Conservation (phyloP, 805 yeast species). For the Metschnikowia lochheadii region DNA sequence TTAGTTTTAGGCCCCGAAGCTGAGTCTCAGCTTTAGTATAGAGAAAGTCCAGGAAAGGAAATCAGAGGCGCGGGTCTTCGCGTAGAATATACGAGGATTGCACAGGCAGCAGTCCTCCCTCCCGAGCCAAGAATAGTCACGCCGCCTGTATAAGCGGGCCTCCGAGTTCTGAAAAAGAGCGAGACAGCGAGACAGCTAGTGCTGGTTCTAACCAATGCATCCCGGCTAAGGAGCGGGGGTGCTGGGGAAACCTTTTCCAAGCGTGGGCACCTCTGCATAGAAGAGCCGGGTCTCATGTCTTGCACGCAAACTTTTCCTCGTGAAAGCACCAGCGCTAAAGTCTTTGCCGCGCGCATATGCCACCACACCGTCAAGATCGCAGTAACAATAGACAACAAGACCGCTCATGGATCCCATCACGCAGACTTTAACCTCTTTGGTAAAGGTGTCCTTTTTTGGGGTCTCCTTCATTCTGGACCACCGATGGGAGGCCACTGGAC, state of each 20-base stretch:
- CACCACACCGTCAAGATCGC: not conserved
- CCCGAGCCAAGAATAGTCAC: no score
- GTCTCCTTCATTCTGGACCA: no score
- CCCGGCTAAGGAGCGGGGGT: not conserved
- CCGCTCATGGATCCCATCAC: not conserved
- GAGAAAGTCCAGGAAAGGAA: not conserved
- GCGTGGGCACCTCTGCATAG: not conserved
- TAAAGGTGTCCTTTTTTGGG: no score
- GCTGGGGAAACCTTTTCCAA: not conserved
- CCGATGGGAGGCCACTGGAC: no score
- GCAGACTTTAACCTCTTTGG: no score
- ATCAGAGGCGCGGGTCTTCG: not conserved
- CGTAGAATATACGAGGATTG: no score
- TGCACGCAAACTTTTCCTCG: not conserved
- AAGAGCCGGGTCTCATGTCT: not conserved
- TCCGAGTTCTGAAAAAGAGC: no score
- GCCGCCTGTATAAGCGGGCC: not conserved
- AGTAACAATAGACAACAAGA: not conserved
- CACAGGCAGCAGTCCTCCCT: no score
- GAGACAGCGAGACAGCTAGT: not conserved
- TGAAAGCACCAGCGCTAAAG: constrained; percentile 1
- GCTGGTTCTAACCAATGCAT: not conserved
- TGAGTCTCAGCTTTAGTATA: not conserved
- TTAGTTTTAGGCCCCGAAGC: no score
- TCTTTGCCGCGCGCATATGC: not conserved